These are phyloP conservation scores for Cladosporium velox DNA, from an alignment of 2,329 filamentous ascomycete species.

Conservation along the genomic window DNA sequence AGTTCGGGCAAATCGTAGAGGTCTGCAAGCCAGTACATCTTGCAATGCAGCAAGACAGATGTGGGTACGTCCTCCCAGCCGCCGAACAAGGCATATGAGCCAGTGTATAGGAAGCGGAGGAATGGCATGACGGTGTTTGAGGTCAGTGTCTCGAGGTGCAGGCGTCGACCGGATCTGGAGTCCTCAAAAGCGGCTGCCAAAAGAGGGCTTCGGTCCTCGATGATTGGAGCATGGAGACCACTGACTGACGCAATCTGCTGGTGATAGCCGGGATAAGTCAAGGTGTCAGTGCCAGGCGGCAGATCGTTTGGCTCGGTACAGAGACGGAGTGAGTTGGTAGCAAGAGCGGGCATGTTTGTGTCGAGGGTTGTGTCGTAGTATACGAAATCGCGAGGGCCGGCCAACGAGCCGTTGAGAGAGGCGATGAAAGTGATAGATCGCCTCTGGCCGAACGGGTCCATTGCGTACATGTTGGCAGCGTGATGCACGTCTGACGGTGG, in stretches of 20 bases:
- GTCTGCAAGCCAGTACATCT: conserved; percentile 45
- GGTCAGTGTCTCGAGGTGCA: conserved; percentile 43
- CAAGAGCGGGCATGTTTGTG: not conserved
- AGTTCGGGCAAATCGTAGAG: conserved; percentile 45
- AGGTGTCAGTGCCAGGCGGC: conserved; percentile 22
- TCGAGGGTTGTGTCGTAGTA: conserved; percentile 3
- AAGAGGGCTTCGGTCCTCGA: conserved; percentile 42
- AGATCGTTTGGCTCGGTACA: not conserved
- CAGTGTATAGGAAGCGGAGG: conserved; percentile 46
- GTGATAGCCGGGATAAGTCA: conserved; percentile 37
- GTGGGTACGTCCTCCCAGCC: conserved; percentile 34
- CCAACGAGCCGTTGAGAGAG: not conserved
- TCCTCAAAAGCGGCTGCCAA: conserved; percentile 45
- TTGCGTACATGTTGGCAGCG: not conserved
- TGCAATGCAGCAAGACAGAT: conserved; percentile 43
- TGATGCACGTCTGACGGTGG: not conserved
- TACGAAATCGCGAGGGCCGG: not conserved
- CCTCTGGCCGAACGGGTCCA: not conserved
- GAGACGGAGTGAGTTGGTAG: conserved; percentile 5
- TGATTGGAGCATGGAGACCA: conserved; percentile 37
- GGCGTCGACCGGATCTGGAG: conserved; percentile 35
- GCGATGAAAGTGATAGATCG: not conserved
- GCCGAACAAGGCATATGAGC: conserved; percentile 39
- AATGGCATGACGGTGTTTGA: conserved; percentile 39
- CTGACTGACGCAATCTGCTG: conserved; percentile 38